A percentile compares a stretch with the other conserved stretches of the same genome.
phyloP scores from a whole-genome alignment of 2,329 filamentous ascomycete genomes.

The Talaromyces verruculosus region DNA sequence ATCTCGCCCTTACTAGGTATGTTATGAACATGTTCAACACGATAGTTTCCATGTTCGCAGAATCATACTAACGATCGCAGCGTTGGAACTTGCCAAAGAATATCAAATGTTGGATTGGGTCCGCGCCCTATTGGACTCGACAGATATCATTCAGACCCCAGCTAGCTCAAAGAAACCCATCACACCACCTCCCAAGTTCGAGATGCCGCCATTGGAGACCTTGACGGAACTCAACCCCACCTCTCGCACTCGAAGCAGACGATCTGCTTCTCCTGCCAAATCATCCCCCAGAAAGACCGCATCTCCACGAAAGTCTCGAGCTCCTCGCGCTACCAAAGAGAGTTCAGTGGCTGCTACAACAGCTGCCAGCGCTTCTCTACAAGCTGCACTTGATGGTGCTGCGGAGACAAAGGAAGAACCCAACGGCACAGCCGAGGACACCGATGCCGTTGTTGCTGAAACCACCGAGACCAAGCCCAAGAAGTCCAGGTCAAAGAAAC shows the following conservation, averaged over 20 bases:
- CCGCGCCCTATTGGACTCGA: conserved; percentile 83
- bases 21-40: conserved; percentile 20
- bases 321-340: conserved; percentile 51
- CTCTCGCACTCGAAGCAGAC: conserved; percentile 54
- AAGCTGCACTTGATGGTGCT: conserved; percentile 48
- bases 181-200: conserved; percentile 76
- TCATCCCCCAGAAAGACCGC: conserved; percentile 54
- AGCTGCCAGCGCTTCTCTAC: conserved; percentile 50
- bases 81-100: conserved; percentile 78
- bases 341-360: conserved; percentile 50
- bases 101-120: conserved; percentile 88
- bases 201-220: conserved; percentile 48
- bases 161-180: conserved; percentile 75
- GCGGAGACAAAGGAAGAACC: conserved; percentile 28
- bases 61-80: conserved; percentile 48
- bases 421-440: conserved; percentile 30
- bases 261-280: conserved; percentile 60
- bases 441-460: conserved; percentile 29
- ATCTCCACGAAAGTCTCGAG: conserved; percentile 56
- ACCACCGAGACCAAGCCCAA: conserved; percentile 24
- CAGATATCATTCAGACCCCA: conserved; percentile 68
- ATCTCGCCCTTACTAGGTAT: conserved; percentile 74
- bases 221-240: conserved; percentile 22
- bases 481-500: conserved; percentile 25
- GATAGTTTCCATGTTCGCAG: not conserved